phyloP scores from a whole-genome alignment of 371 early-diverging fungal species.

The Catenaria anguillulae region DNA sequence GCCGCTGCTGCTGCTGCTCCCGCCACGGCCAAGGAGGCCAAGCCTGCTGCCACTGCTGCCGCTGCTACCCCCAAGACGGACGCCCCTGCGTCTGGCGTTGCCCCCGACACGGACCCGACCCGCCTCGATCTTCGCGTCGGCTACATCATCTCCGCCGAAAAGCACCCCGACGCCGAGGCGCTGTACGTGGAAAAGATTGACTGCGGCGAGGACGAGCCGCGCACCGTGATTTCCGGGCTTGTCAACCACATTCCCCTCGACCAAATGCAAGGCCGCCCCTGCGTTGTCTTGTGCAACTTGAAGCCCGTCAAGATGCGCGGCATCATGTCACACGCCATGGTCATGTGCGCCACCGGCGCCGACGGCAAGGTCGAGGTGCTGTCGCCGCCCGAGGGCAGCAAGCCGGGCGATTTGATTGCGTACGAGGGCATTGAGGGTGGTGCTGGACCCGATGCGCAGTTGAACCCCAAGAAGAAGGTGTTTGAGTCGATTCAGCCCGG shows the following conservation, averaged over 20 bases:
- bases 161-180: slow-evolving; percentile 84
- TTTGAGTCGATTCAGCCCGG: slow-evolving; percentile 92
- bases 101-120: slow-evolving; percentile 34
- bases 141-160: slow-evolving; percentile 58
- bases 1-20: slow-evolving; percentile 8
- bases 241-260: slow-evolving; percentile 79
- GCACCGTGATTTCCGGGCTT: slow-evolving; percentile 83
- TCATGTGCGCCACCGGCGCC: slow-evolving; percentile 70
- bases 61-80: slow-evolving; percentile 30
- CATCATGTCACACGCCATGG: slow-evolving; percentile 88
- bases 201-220: slow-evolving; percentile 66
- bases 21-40: slow-evolving; percentile 9
- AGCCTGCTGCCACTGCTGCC: slow-evolving; percentile 16
- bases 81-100: slow-evolving; percentile 7
- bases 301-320: slow-evolving; percentile 90
- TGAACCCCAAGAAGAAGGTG: slow-evolving; percentile 96
- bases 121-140: slow-evolving; percentile 89
- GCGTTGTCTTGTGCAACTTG: slow-evolving; percentile 70
- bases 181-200: slow-evolving; percentile 92
- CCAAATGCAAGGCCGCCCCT: slow-evolving; percentile 55
- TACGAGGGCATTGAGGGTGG: slow-evolving; percentile 64
- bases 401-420: slow-evolving; percentile 80
- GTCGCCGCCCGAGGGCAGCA: slow-evolving; percentile 64
- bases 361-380: slow-evolving; percentile 85
- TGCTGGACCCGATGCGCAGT: slow-evolving; percentile 55